A percentile compares a stretch with the other conserved stretches of the same genome.
Evolutionary conservation across 225 moss, liverwort and hornwort species (phyloP).

Genomic region (Bryum argenteum): DNA sequence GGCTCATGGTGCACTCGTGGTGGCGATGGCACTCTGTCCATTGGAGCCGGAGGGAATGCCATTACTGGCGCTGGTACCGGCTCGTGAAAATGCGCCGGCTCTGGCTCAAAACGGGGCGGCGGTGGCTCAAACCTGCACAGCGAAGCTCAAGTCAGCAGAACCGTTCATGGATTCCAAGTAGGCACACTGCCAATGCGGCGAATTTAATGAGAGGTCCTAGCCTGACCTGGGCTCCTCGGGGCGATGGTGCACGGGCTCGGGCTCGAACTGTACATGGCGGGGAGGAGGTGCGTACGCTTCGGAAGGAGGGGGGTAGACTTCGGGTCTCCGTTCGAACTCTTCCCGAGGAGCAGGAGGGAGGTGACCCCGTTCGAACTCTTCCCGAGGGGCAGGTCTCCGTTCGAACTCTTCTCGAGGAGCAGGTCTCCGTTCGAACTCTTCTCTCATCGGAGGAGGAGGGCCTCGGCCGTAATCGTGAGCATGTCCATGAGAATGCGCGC

Average conservation of each 20-base stretch:
- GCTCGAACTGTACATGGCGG: constrained; percentile 30
- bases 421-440: constrained; percentile 9
- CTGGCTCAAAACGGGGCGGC: constrained; percentile 41
- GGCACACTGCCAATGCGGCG: background rate
- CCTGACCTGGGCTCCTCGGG: constrained; percentile 27
- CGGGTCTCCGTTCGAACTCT: constrained; percentile 3
- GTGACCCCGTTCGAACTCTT: constrained; percentile 6
- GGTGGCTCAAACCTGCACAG: constrained; percentile 38
- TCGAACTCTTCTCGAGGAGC: constrained; percentile 18
- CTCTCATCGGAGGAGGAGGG: background rate
- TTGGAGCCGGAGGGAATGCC: constrained; percentile 9
- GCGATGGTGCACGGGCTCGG: constrained; percentile 15
- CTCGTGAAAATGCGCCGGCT: constrained; percentile 24
- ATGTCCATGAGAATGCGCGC: background rate
- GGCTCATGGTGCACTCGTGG: background rate
- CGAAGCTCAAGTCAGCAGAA: constrained; percentile 3
- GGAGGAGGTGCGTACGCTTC: constrained; percentile 13
- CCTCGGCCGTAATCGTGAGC: constrained; percentile 17
- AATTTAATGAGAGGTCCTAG: too few relatives aligned
- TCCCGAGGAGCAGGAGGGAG: constrained; percentile 12
- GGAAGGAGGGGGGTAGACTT: constrained; percentile 22
- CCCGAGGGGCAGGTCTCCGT: background rate
- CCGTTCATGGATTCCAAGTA: background rate
- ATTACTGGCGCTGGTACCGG: constrained; percentile 23
- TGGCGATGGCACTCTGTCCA: constrained; percentile 10